Evolutionary conservation across 257 asterid genomes (phyloP).

Genomic region (Solanum bulbocastanum): DNA sequence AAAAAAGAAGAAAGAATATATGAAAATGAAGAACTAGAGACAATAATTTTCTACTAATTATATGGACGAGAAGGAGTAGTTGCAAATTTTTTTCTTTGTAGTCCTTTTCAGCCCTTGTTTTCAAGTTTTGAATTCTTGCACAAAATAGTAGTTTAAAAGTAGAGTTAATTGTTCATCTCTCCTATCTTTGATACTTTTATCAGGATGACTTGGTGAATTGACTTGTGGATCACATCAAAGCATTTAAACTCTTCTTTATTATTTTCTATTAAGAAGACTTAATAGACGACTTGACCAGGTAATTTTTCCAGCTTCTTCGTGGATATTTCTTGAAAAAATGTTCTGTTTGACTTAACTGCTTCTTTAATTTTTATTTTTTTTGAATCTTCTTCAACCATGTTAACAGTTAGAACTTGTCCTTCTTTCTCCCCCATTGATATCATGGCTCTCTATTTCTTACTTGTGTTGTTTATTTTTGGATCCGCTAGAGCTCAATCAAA

Average conservation of each 20-base stretch:
- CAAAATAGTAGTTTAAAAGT: neutral
- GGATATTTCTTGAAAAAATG: neutral
- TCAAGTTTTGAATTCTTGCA: neutral
- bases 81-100: neutral
- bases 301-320: neutral
- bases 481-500: slow-evolving; percentile 4
- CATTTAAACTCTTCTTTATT: neutral
- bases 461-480: neutral
- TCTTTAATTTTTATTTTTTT: neutral
- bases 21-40: neutral
- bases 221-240: neutral
- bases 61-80: neutral
- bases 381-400: neutral
- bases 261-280: neutral
- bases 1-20: too few relatives aligned
- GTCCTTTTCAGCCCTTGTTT: neutral
- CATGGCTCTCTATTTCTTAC: slow-evolving; percentile 11
- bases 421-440: neutral
- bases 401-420: neutral
- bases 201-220: neutral
- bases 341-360: neutral
- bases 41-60: neutral
- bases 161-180: neutral
- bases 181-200: neutral
- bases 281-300: neutral